A percentile compares a stretch with the other conserved stretches of the same genome.
Evolutionary conservation across 768 basidiomycete species (phyloP).

Genomic region (Suillus ampliporus): DNA sequence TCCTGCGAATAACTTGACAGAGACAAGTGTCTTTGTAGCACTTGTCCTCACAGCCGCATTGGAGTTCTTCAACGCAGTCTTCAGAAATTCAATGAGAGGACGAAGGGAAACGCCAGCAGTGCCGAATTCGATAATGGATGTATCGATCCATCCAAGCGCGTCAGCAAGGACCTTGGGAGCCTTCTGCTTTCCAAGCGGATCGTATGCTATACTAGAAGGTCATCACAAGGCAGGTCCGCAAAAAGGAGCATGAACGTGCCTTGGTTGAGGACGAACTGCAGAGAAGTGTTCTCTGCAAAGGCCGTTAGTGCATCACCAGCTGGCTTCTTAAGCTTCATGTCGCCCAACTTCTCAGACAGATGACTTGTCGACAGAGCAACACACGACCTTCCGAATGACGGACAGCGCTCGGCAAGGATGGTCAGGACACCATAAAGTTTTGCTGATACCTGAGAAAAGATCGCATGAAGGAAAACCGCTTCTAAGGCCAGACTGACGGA

Average conservation of each 20-base stretch:
- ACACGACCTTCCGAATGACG: conserved; percentile 86
- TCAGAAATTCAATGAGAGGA: conserved; percentile 89
- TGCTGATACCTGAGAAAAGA: conserved; percentile 71
- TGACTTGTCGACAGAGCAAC: conserved; percentile 81
- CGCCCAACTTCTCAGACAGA: conserved; percentile 93
- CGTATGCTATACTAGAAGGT: conserved; percentile 68
- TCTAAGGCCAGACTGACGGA: conserved; percentile 32
- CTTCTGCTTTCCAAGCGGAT: conserved; percentile 92
- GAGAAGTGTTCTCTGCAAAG: conserved; percentile 90
- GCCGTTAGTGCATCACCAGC: conserved; percentile 84
- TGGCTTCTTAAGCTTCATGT: conserved; percentile 95
- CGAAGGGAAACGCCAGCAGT: conserved; percentile 85
- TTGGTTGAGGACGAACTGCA: conserved; percentile 93
- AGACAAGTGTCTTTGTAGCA: conserved; percentile 92
- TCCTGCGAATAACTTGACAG: conserved; percentile 90
- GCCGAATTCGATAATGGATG: conserved; percentile 88
- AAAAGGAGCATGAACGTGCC: conserved; percentile 52
- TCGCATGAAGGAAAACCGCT: conserved; percentile 13
- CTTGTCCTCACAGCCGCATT: conserved; percentile 93
- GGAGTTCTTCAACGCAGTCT: conserved; percentile 85
- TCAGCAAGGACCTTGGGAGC: conserved; percentile 97
- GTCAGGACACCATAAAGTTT: conserved; percentile 84
- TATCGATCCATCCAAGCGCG: conserved; percentile 86
- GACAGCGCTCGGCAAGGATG: conserved; percentile 75
- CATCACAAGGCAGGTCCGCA: conserved; percentile 15